Conservation (phyloP, 73 alveolate genomes). For the Paramecium caudatum region DNA sequence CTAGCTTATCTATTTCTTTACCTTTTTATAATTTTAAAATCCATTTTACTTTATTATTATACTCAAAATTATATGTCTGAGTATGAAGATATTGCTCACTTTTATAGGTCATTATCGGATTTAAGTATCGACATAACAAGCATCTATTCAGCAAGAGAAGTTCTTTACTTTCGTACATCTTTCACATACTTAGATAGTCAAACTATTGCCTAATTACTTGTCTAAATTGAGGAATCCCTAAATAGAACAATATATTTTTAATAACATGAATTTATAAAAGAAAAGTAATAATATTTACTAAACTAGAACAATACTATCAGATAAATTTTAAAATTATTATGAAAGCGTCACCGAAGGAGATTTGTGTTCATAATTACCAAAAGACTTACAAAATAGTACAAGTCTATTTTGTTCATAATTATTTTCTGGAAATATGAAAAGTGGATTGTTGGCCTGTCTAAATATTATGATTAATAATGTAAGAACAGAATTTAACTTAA, state of each 20-base stretch:
- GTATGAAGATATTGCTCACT: background rate
- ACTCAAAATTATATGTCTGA: background rate
- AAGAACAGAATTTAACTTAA: background rate
- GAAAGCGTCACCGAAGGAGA: background rate
- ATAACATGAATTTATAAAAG: background rate
- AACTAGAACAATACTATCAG: background rate
- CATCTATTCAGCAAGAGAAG: slow-evolving; percentile 29
- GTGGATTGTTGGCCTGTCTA: background rate
- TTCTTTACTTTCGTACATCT: background rate
- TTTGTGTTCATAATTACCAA: background rate
- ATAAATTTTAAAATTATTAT: slow-evolving; percentile 14
- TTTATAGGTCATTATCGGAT: slow-evolving; percentile 20
- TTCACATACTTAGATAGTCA: background rate
- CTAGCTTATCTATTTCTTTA: background rate
- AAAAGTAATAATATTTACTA: background rate
- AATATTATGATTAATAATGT: background rate
- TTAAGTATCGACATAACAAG: background rate
- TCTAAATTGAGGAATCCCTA: background rate
- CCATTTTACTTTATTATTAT: background rate
- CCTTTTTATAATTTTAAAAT: background rate
- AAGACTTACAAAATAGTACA: background rate
- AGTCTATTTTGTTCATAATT: background rate
- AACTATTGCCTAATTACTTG: background rate
- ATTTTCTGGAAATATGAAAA: slow-evolving; percentile 21
- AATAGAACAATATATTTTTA: background rate